Evolutionary conservation across 176 grass and related monocot genomes (phyloP), one percentile per base, ranked within the genome.

Genomic region (Coix lacrymajobi): DNA sequence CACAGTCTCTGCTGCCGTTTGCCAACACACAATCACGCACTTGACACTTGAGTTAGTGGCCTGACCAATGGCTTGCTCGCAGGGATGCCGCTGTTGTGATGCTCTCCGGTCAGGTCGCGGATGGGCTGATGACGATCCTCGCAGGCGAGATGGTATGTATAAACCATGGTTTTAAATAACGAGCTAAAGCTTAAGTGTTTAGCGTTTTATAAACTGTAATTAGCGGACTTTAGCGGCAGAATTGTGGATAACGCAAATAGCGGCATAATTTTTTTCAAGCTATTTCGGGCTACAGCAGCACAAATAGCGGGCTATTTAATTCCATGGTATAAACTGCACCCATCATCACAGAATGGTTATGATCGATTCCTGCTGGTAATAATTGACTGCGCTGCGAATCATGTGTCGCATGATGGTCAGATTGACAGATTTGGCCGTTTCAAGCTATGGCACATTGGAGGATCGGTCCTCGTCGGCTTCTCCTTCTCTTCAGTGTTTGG

Each of bases 401-500:
- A 48, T 38, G 68, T 41, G 38, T 62, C 26, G n/a, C n/a, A n/a
- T 28, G 49, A 11, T 58, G 58, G 9, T 26, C 88, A 91, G 92
- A 89, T 94, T 29, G 92, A 91, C 66, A 73, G 86, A 52, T 94
- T 91, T 12, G 92, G 92, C 11, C 86, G 60, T 0, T 94, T 94
- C 89, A 94, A 94, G 78, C 29, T 94, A 54, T 94, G 92, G 92
- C 92, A 91, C 85, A 68, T 83, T 69, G 92, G 92, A 12, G 92
- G 92, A 17, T 89, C 89, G 7, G 58, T 94, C 39, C 71, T 94
- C 0, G 92, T 94, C 1, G 83, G 86, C 32, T 34, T 94, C 44
- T 94, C 92, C 31, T 94, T 94, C 85, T 94, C 92, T 2, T 94
- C 92, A 0, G 92, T 94, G 60, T 94, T 94, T 41, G 92, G 92